phyloP scores from a whole-genome alignment of 768 basidiomycete genomes.

The Aureoboletus auriporus region DNA sequence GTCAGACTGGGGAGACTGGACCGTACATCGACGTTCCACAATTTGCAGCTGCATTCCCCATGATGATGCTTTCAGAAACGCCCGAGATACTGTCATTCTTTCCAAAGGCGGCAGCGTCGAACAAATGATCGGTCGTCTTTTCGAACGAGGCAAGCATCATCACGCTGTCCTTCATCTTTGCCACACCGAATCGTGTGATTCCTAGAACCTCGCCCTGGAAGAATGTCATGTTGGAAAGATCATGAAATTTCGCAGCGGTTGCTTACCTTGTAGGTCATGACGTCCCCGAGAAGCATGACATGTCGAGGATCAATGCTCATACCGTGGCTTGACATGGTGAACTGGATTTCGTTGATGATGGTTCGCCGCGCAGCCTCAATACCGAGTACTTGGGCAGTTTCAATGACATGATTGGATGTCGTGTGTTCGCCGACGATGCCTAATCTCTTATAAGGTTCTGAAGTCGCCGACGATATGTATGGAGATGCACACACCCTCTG shows the following conservation, averaged over 20 bases:
- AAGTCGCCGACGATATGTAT: neutral
- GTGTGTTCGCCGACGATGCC: slow-evolving; percentile 92
- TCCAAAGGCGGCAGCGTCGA: slow-evolving; percentile 94
- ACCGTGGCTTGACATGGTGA: slow-evolving; percentile 95
- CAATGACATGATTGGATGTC: slow-evolving; percentile 95
- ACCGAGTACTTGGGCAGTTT: slow-evolving; percentile 91
- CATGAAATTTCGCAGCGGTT: neutral
- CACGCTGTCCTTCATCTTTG: slow-evolving; percentile 99
- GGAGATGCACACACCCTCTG: slow-evolving; percentile 62
- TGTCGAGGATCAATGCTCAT: slow-evolving; percentile 99
- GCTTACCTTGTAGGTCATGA: slow-evolving; percentile 93
- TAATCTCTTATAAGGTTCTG: slow-evolving; percentile 25
- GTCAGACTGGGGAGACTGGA: neutral
- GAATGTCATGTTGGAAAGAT: neutral
- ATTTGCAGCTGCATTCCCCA: slow-evolving; percentile 93
- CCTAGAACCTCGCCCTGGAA: slow-evolving; percentile 90
- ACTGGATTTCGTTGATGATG: slow-evolving; percentile 95
- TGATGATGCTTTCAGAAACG: slow-evolving; percentile 99
- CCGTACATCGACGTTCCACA: slow-evolving; percentile 92
- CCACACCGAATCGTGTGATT: slow-evolving; percentile 97
- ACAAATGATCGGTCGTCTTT: slow-evolving; percentile 98
- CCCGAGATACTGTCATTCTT: slow-evolving; percentile 95
- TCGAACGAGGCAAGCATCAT: slow-evolving; percentile 99
- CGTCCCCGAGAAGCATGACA: slow-evolving; percentile 96
- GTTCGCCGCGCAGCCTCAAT: slow-evolving; percentile 94